Conservation (phyloP, 2,329 filamentous ascomycete genomes). For the Apiospora malaysiana region DNA sequence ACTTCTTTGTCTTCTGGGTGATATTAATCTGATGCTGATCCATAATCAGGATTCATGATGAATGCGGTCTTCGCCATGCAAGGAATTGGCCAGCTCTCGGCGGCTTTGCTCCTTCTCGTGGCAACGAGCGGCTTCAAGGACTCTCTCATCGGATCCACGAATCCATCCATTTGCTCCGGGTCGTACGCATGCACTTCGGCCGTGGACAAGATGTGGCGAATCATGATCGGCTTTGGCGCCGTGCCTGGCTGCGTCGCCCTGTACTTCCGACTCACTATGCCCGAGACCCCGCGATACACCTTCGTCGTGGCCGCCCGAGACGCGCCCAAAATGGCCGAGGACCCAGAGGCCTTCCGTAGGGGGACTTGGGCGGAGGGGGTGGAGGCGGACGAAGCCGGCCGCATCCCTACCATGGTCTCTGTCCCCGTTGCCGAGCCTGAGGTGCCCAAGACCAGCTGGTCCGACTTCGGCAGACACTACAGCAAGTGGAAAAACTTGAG, state of each 20-base stretch:
- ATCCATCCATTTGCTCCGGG: conserved; percentile 58
- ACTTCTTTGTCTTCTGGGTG: neutral
- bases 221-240: conserved; percentile 75
- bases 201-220: conserved; percentile 84
- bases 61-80: conserved; percentile 84
- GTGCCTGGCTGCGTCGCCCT: conserved; percentile 79
- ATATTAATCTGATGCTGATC: neutral
- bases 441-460: conserved; percentile 70
- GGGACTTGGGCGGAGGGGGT: conserved; percentile 62
- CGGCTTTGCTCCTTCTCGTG: conserved; percentile 75
- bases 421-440: conserved; percentile 55
- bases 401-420: conserved; percentile 58
- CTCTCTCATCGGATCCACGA: conserved; percentile 59
- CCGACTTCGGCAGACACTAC: conserved; percentile 74
- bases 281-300: conserved; percentile 73
- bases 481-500: conserved; percentile 71
- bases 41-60: conserved; percentile 72
- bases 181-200: conserved; percentile 57
- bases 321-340: conserved; percentile 70
- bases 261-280: conserved; percentile 77
- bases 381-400: conserved; percentile 66
- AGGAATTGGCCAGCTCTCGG: conserved; percentile 76
- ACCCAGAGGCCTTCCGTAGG: conserved; percentile 71
- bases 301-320: conserved; percentile 67
- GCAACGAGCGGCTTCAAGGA: conserved; percentile 50